Evolutionary conservation across 75 land plant genomes (phyloP).

Genomic region (Pseudotsuga menziesii): DNA sequence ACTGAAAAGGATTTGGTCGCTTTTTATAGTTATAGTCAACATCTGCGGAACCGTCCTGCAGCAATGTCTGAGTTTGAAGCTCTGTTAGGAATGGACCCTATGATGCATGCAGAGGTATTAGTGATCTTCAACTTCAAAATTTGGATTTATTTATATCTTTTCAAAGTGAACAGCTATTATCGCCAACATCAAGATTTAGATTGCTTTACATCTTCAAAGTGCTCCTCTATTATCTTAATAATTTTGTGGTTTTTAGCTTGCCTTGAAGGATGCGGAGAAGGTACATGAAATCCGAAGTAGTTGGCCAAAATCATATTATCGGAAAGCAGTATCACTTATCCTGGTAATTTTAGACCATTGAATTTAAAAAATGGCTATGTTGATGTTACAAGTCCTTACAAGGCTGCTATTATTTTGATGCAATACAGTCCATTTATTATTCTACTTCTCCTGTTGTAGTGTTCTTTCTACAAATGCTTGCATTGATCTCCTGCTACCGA

Average conservation of each 20-base stretch:
- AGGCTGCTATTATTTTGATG: not conserved
- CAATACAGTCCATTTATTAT: not conserved
- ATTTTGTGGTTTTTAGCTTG: conserved; percentile 48
- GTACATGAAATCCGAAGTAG: conserved; percentile 27
- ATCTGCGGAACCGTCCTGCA: conserved; percentile 61
- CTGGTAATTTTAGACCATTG: conserved; percentile 45
- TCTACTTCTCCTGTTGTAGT: not conserved
- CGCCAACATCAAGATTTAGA: not conserved
- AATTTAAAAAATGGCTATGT: not conserved
- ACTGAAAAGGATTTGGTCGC: not conserved
- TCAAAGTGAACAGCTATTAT: not conserved
- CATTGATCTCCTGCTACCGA: not conserved
- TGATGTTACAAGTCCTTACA: not conserved
- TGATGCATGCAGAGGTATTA: conserved; percentile 73
- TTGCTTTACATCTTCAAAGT: no score
- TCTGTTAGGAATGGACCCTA: conserved; percentile 82
- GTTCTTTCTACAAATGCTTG: not conserved
- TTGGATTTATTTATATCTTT: not conserved
- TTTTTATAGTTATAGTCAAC: conserved; percentile 60
- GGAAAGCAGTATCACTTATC: conserved; percentile 72
- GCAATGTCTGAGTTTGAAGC: conserved; percentile 71
- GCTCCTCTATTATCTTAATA: not conserved
- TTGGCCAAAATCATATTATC: conserved; percentile 55
- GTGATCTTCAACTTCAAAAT: not conserved
- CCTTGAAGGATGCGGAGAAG: conserved; percentile 94